Base-by-base conservation (phyloP, 2,329 filamentous ascomycete genomes). In the Tolypocladium ovalisporum region DNA sequence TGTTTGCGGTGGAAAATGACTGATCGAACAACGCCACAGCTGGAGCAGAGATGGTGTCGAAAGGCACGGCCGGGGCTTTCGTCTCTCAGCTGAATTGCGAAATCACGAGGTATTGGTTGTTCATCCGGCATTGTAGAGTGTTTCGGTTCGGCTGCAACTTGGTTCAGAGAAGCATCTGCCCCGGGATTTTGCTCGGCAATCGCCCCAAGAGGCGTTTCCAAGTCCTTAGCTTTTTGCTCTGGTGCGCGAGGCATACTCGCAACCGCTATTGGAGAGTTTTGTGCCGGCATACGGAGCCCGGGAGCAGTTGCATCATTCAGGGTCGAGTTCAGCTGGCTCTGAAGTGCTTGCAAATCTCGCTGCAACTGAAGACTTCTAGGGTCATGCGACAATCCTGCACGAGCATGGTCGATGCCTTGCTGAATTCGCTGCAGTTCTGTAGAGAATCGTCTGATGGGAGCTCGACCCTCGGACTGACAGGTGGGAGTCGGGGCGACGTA, bases 21-120 rank as follows among this genome's bases (percentile, higher is more conserved):
- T 3, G 73, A 75, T 32, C 73, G 69, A 27, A 67, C 57, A 27
- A 62, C 63, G 17, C 73, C 72, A 35, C 73, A 76, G 34, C 64
- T 64, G 2, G 68, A 69, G 57, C 73, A 76, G 27, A 72, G 55
- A 56, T 74, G 72, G 52, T 68, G 64, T 2, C 61, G 61, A 35
- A 62, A 54, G 13, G 57, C 56, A 24, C 58, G 60, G 19, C 59
- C 59, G 7, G 63, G 57, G 39, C 63, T 71, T 32, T 58, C 56
- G 8, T 58, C 62, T 54, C 63, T 60, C 17, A 59, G 60, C 1
- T 36, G 24, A n/a, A 13, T 44, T 40, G 17, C 24, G 15, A 3
- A 22, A n/a, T 12, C 27, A 4, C 19, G 47, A 34, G 9, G 19
- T 6, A 34, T n/a, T 34, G 47, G 29, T 2, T 51, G 29, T 13